Conservation (phyloP, 2,329 filamentous ascomycete species). For the Alternaria dauci region DNA sequence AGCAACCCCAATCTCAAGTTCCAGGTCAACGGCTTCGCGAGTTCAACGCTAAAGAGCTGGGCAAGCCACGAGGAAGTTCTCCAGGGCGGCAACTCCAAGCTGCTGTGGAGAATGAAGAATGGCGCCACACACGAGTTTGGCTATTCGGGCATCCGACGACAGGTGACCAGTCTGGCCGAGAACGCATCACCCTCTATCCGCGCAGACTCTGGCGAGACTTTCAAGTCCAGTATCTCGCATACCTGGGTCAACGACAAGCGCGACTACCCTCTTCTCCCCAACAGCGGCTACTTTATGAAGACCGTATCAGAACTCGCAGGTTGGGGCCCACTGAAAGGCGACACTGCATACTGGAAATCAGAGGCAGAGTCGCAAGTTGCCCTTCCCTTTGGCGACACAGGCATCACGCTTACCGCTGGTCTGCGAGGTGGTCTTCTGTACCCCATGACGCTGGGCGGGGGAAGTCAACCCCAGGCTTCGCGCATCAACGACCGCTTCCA, state of each 20-base stretch:
- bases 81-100: constrained; percentile 77
- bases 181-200: constrained; percentile 83
- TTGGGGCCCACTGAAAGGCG: constrained; percentile 81
- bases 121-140: constrained; percentile 79
- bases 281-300: constrained; percentile 81
- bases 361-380: constrained; percentile 84
- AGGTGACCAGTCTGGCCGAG: constrained; percentile 79
- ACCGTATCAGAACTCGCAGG: constrained; percentile 85
- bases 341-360: constrained; percentile 94
- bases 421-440: constrained; percentile 84
- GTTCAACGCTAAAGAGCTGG: constrained; percentile 88
- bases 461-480: constrained; percentile 68
- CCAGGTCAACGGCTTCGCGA: constrained; percentile 81
- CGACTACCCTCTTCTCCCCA: constrained; percentile 85
- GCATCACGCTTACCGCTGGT: constrained; percentile 83
- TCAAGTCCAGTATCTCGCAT: constrained; percentile 88
- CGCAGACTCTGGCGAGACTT: constrained; percentile 84
- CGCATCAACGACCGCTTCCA: constrained; percentile 94
- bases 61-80: constrained; percentile 92
- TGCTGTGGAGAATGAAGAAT: constrained; percentile 73
- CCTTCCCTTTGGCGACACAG: constrained; percentile 75
- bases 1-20: constrained; percentile 84
- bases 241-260: constrained; percentile 81
- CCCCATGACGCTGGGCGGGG: constrained; percentile 73
- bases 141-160: constrained; percentile 85